phyloP scores from a whole-genome alignment of 1,284 basidiomycete species.

The Golubevia pallescens region DNA sequence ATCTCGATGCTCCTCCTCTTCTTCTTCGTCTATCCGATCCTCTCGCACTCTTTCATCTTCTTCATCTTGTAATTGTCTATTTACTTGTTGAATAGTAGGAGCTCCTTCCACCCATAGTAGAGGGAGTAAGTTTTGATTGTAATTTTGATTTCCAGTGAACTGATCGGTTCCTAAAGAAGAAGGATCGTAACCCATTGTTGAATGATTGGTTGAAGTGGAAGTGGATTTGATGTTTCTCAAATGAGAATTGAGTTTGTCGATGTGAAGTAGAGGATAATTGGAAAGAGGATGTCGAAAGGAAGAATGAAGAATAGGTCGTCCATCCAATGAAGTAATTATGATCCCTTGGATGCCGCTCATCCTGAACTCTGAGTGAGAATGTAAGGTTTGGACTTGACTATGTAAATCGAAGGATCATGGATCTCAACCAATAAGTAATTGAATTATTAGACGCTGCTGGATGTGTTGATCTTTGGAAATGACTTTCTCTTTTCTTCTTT shows the following conservation, averaged over 20 bases:
- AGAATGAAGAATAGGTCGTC: conserved; percentile 52
- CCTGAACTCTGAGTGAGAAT: background rate
- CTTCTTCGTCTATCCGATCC: background rate
- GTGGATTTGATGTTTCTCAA: conserved; percentile 28
- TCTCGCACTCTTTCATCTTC: background rate
- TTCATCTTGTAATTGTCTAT: background rate
- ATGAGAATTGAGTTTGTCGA: conserved; percentile 36
- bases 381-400: too few species aligned
- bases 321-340: conserved; percentile 42
- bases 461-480: too few species aligned
- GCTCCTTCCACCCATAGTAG: conserved; percentile 2
- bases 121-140: background rate
- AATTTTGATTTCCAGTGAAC: background rate
- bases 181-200: background rate
- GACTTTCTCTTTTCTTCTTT: too few species aligned
- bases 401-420: too few species aligned
- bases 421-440: too few species aligned
- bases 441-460: too few species aligned
- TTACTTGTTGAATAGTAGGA: background rate
- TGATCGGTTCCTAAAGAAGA: background rate
- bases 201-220: conserved; percentile 1
- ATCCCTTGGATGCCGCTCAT: conserved; percentile 37
- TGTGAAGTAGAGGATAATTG: conserved; percentile 44
- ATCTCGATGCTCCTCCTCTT: background rate
- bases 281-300: conserved; percentile 46